Conservation (phyloP, 1,284 basidiomycete species). For the Irpex sp. region DNA sequence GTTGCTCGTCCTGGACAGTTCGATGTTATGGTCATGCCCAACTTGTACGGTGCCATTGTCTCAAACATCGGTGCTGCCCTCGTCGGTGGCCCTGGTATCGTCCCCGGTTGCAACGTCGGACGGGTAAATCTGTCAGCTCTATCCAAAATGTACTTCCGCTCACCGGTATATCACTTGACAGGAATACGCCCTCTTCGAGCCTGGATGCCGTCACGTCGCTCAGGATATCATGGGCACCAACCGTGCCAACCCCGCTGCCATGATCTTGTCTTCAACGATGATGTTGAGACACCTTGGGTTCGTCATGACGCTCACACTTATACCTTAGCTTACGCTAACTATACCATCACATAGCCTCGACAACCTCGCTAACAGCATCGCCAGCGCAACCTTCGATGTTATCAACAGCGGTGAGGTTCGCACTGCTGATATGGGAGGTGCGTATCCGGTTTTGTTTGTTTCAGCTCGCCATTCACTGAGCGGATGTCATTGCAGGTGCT, state of each 20-base stretch:
- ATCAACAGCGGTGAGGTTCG: constrained; percentile 88
- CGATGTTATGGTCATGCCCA: constrained; percentile 99
- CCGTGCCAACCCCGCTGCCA: constrained; percentile 96
- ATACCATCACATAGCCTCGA: constrained; percentile 60
- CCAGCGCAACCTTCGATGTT: constrained; percentile 90
- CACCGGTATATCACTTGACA: constrained; percentile 25
- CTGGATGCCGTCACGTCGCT: constrained; percentile 98
- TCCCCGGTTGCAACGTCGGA: constrained; percentile 98
- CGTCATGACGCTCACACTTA: constrained; percentile 16
- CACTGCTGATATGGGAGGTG: constrained; percentile 95
- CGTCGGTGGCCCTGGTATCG: constrained; percentile 96
- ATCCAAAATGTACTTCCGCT: constrained; percentile 4
- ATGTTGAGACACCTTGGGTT: constrained; percentile 97
- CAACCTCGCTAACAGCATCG: constrained; percentile 93
- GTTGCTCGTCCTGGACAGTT: constrained; percentile 95
- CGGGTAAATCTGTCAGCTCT: constrained; percentile 50
- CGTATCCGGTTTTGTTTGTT: constrained; percentile 28
- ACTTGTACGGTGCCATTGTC: constrained; percentile 96
- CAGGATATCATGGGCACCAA: constrained; percentile 98
- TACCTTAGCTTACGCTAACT: background rate
- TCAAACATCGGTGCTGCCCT: constrained; percentile 98
- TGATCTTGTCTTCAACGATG: constrained; percentile 98
- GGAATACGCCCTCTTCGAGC: constrained; percentile 99
- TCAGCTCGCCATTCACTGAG: background rate
- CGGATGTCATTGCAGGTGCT: constrained; percentile 48